phyloP scores from a whole-genome alignment of 495 filamentous ascomycete genomes.

The Xylaria sp. region DNA sequence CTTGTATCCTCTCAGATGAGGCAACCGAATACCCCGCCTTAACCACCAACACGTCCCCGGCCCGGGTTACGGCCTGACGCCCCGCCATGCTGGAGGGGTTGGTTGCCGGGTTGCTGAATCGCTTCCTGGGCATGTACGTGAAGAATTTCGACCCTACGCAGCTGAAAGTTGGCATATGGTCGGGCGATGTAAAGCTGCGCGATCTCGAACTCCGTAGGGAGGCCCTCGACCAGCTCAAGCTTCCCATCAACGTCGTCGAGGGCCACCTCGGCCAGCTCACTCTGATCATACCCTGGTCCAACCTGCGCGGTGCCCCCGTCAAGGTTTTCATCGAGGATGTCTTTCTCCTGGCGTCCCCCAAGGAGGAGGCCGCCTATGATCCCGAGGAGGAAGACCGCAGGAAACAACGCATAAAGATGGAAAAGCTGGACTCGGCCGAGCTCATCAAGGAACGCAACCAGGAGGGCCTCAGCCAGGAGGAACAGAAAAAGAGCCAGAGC shows the following conservation, averaged over 20 bases:
- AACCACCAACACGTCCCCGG: conserved; percentile 46
- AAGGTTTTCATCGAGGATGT: conserved; percentile 96
- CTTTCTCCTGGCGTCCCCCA: conserved; percentile 89
- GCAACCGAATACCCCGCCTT: conserved; percentile 35
- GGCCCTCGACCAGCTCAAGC: conserved; percentile 92
- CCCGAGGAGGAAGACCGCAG: conserved; percentile 87
- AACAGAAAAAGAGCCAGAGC: conserved; percentile 93
- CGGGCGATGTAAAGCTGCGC: conserved; percentile 90
- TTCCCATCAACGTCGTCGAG: conserved; percentile 95
- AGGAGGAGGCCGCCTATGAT: conserved; percentile 91
- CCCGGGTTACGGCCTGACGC: conserved; percentile 61
- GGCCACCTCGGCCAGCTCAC: conserved; percentile 92
- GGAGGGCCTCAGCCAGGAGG: conserved; percentile 93
- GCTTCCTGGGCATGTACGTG: conserved; percentile 99
- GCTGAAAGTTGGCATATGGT: conserved; percentile 98
- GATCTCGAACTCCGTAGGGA: conserved; percentile 92
- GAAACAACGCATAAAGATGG: conserved; percentile 89
- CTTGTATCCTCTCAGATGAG: conserved; percentile 41
- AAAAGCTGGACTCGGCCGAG: conserved; percentile 95
- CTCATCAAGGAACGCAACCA: conserved; percentile 86
- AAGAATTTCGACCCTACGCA: conserved; percentile 98
- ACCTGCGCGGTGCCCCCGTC: conserved; percentile 90
- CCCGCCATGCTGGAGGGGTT: conserved; percentile 68
- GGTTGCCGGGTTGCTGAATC: conserved; percentile 91
- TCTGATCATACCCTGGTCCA: conserved; percentile 94